Evolutionary conservation across 768 basidiomycete species (phyloP).

Genomic region (Trametopsis cervina): DNA sequence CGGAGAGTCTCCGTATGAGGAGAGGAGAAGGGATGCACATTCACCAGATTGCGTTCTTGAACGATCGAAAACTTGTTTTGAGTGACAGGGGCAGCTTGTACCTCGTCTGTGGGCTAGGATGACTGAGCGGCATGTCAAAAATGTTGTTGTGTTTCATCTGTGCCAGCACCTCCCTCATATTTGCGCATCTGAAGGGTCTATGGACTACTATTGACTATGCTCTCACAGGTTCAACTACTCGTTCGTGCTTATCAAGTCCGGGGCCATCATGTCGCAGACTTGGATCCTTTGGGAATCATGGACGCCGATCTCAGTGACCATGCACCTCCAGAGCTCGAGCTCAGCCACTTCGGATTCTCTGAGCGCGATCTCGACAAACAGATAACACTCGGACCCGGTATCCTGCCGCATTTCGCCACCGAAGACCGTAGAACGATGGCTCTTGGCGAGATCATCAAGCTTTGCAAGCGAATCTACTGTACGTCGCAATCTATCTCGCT

Average conservation of each 20-base stretch:
- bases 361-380: constrained; percentile 93
- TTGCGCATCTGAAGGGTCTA: no score
- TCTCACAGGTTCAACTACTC: constrained; percentile 82
- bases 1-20: no score
- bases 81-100: no score
- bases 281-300: constrained; percentile 93
- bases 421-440: constrained; percentile 85
- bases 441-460: constrained; percentile 84
- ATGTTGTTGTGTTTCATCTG: no score
- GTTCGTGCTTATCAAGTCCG: constrained; percentile 99
- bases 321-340: constrained; percentile 83
- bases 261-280: constrained; percentile 91
- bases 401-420: constrained; percentile 90
- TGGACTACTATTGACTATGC: constrained; percentile 2
- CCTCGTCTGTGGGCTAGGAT: no score
- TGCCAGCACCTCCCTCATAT: no score
- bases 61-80: no score
- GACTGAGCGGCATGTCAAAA: no score
- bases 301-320: constrained; percentile 79
- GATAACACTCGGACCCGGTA: constrained; percentile 91
- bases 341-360: constrained; percentile 92
- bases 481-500: constrained; percentile 24
- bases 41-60: no score
- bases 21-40: no score
- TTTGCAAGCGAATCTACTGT: constrained; percentile 94